Percentiles rank a stretch among this genome's conserved stretches.
Evolutionary conservation across 257 asterid species (phyloP).

Genomic region (Solanum sitiens): DNA sequence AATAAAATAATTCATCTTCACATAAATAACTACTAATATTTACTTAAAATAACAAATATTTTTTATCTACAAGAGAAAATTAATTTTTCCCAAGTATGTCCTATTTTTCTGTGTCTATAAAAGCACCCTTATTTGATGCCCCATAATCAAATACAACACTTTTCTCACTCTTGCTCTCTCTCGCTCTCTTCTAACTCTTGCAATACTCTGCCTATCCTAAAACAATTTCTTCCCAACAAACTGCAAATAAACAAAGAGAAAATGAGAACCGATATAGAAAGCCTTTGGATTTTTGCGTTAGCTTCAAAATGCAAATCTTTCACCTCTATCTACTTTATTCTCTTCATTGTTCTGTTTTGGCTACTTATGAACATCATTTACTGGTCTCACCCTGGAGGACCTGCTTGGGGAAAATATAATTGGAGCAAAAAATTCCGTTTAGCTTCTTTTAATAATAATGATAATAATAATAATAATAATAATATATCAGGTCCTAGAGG

Average conservation of each 20-base stretch:
- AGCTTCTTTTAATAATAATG: neutral
- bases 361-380: conserved; percentile 31
- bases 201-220: neutral
- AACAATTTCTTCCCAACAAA: neutral
- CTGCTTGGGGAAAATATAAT: conserved; percentile 65
- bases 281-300: conserved; percentile 50
- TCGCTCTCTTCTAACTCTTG: neutral
- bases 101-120: neutral
- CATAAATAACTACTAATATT: no score
- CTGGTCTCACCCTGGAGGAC: conserved; percentile 81
- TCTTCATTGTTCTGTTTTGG: conserved; percentile 20
- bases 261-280: conserved; percentile 33
- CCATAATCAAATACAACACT: neutral
- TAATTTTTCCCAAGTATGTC: neutral
- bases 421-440: conserved; percentile 11
- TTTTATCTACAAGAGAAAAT: no score
- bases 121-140: neutral
- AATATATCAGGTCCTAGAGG: conserved; percentile 72
- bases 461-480: neutral
- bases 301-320: conserved; percentile 44
- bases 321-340: conserved; percentile 16
- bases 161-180: neutral
- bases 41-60: no score
- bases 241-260: neutral
- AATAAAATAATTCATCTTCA: no score